Evolutionary conservation across 2,329 filamentous ascomycete species (phyloP).

Genomic region (Colletotrichum sp.): DNA sequence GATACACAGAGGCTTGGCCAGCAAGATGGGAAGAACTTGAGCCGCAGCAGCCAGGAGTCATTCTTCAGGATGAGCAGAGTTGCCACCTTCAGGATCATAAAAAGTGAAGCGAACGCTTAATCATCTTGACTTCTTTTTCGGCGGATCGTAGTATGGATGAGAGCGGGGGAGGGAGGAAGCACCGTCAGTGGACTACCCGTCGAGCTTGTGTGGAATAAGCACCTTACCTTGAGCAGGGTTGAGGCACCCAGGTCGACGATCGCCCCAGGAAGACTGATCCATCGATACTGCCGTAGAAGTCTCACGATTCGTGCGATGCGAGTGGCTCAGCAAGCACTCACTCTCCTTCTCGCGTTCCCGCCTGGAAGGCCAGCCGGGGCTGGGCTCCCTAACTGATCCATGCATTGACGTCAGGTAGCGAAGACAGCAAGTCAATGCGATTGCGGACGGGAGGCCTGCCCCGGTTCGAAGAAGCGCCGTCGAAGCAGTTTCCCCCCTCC

Average conservation of each 20-base stretch:
- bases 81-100: not conserved
- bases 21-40: not conserved
- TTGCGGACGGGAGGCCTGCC: not conserved
- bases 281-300: not conserved
- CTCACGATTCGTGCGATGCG: constrained; percentile 11
- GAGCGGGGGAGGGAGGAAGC: not conserved
- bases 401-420: constrained; percentile 14
- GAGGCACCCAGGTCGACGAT: not conserved
- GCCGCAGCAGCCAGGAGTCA: not conserved
- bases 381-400: constrained; percentile 8
- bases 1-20: not conserved
- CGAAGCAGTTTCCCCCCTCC: not conserved
- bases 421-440: constrained; percentile 12
- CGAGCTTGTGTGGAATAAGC: constrained; percentile 3
- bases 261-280: not conserved
- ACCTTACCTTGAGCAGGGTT: not conserved
- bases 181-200: not conserved
- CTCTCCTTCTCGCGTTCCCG: not conserved
- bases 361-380: not conserved
- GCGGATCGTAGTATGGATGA: not conserved
- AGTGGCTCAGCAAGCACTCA: not conserved
- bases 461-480: not conserved
- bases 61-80: not conserved
- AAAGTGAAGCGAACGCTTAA: not conserved
- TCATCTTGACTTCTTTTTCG: not conserved